Evolutionary conservation across 805 yeast genomes (phyloP), one percentile per base, ranked within the genome.

Genomic region (Lipomyces mesembrius): DNA sequence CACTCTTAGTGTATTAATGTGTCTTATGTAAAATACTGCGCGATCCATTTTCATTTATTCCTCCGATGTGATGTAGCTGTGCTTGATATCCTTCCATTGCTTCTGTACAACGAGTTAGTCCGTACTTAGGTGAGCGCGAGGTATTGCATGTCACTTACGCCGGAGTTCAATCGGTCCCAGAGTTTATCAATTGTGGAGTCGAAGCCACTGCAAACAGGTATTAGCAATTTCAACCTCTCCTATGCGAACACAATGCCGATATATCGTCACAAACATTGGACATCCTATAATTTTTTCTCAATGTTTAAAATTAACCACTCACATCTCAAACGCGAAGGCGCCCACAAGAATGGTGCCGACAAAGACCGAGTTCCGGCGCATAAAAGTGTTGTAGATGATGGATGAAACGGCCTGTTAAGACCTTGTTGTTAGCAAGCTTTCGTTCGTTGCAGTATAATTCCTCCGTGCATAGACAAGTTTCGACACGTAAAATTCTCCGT

Each of bases 301-400:
- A 3, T 37, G 14, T 1, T 37, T 37, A 14, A 37, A 11, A 37
- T 11, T 5, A 5, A 52, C n/a, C 11, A 61, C 74, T n/a, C 57
- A 71, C 74, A 68, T 88, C 82, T 91, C 94, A 85, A 91, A 91
- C 59, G 86, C 86, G 75, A 91, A 91, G 59, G 96, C 90, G 76
- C 88, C 86, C 55, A 86, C 87, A 73, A 91, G 87, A 69, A 91
- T 81, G 70, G 93, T 83, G 69, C 90, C 89, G 72, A 91, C 94
- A 80, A 82, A 89, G 69, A 88, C 81, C 58, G 96, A 85, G 85
- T 91, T 91, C 86, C 96, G 90, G 84, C 88, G 88, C 83, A 88
- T 87, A 64, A 87, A 74, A 49, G 81, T 77, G 82, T 85, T 86
- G 84, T 83, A 85, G 68, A 85, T 75, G 52, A 84, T 75, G 32